Percentiles rank a stretch among this genome's conserved stretches.
Evolutionary conservation across 176 grass and related monocot genomes (phyloP).

Genomic region (Carex scoparia): DNA sequence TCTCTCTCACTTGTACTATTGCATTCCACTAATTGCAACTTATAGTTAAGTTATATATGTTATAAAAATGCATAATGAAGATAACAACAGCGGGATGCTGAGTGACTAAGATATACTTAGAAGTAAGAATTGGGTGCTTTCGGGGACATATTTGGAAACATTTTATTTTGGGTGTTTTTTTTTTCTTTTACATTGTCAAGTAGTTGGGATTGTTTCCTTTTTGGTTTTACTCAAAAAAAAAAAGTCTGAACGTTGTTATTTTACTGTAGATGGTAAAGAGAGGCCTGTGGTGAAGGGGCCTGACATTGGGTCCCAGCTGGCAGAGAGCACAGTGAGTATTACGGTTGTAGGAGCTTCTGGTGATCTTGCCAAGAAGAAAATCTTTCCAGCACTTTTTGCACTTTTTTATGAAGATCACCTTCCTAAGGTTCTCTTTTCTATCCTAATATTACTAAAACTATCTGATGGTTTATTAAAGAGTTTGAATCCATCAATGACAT

Average conservation of each 20-base stretch:
- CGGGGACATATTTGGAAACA: not conserved
- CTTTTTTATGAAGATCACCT: conserved; percentile 83
- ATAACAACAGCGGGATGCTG: not conserved
- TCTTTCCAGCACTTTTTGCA: conserved; percentile 87
- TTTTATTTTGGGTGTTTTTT: not conserved
- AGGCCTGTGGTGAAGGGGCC: conserved; percentile 17
- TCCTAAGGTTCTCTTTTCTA: conserved; percentile 48
- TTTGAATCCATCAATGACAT: not conserved
- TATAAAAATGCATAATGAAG: not conserved
- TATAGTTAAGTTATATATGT: not conserved
- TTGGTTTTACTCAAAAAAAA: no score
- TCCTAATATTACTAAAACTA: not conserved
- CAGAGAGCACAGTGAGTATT: conserved; percentile 64
- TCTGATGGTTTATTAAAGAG: not conserved
- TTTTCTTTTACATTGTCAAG: not conserved
- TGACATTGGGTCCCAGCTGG: conserved; percentile 30
- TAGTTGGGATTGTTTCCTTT: not conserved
- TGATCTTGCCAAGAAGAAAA: conserved; percentile 95
- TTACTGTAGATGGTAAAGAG: conserved; percentile 28
- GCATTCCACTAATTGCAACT: not conserved
- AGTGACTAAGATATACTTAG: not conserved
- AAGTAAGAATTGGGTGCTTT: not conserved
- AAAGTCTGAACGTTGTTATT: not conserved
- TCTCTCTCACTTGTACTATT: not conserved
- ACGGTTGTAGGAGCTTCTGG: conserved; percentile 94